These are phyloP conservation scores for Ustilago crameri DNA, from an alignment of 1,284 basidiomycete genomes.

Conservation along the genomic window DNA sequence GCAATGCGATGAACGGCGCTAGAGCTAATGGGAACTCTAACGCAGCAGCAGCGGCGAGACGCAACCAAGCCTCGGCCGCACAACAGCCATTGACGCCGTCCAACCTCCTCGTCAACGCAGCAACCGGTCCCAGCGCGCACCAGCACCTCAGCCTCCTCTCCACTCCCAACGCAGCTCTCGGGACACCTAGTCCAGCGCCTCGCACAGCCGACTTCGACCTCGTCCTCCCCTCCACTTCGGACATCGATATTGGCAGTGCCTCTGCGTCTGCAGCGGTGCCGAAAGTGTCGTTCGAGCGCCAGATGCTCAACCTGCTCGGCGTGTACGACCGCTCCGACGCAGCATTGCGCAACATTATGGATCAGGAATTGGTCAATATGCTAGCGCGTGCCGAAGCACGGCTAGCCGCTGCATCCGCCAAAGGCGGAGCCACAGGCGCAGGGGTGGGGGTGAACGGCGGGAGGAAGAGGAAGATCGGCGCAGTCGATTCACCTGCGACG, in stretches of 20 bases:
- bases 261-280: not conserved
- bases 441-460: not conserved
- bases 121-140: conserved; percentile 16
- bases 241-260: not conserved
- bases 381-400: conserved; percentile 25
- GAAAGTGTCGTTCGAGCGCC: conserved; percentile 37
- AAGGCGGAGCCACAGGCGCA: not conserved
- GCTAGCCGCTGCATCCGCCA: conserved; percentile 2
- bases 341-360: conserved; percentile 17
- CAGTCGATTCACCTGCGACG: conserved; percentile 3
- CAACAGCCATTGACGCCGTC: conserved; percentile 4
- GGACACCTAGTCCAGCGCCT: conserved; percentile 13
- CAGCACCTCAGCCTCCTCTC: conserved; percentile 31
- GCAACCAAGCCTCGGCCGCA: conserved; percentile 5
- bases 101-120: conserved; percentile 29
- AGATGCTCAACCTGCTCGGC: conserved; percentile 37
- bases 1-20: conserved; percentile 1
- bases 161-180: conserved; percentile 7
- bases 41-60: conserved; percentile 2
- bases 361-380: conserved; percentile 26
- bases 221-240: conserved; percentile 1
- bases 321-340: conserved; percentile 33
- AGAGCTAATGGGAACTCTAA: conserved; percentile 1
- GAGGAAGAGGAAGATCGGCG: conserved; percentile 24
- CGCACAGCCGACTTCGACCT: conserved; percentile 15